phyloP scores from a whole-genome alignment of 345 rosid genomes.

The Crucihimalaya himalaica region DNA sequence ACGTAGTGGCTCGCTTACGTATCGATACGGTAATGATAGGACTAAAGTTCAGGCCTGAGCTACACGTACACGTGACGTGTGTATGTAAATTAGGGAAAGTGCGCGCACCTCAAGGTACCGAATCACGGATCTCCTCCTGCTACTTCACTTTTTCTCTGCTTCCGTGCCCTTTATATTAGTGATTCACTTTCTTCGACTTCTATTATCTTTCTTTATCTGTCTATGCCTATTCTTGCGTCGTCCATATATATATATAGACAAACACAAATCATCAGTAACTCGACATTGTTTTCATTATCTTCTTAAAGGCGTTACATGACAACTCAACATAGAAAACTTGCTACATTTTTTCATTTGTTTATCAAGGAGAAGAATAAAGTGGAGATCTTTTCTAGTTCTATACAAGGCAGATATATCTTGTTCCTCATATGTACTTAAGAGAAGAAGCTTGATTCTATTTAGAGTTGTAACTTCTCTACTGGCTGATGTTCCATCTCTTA shows the following conservation, averaged over 20 bases:
- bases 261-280: neutral
- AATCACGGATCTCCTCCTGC: conserved; percentile 36
- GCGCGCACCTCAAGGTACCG: conserved; percentile 26
- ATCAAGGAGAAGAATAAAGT: conserved; percentile 5
- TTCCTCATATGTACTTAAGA: conserved; percentile 28
- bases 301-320: neutral
- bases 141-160: conserved; percentile 16
- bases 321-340: neutral
- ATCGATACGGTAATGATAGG: conserved; percentile 1
- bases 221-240: neutral
- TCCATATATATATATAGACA: neutral
- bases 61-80: conserved; percentile 25
- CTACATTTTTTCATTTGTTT: conserved; percentile 9
- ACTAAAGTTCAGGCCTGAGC: neutral
- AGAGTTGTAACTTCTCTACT: conserved; percentile 29
- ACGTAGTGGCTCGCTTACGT: conserved; percentile 12
- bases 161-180: neutral
- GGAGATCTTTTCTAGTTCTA: conserved; percentile 19
- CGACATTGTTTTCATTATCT: neutral
- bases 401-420: conserved; percentile 19
- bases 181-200: neutral
- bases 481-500: conserved; percentile 17
- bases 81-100: neutral
- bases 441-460: conserved; percentile 6
- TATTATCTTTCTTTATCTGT: neutral